Percentiles rank a stretch among this genome's conserved stretches.
These are phyloP conservation scores for Friedmanniomyces simplex DNA, from an alignment of 495 filamentous ascomycete species.

Conservation along the genomic window DNA sequence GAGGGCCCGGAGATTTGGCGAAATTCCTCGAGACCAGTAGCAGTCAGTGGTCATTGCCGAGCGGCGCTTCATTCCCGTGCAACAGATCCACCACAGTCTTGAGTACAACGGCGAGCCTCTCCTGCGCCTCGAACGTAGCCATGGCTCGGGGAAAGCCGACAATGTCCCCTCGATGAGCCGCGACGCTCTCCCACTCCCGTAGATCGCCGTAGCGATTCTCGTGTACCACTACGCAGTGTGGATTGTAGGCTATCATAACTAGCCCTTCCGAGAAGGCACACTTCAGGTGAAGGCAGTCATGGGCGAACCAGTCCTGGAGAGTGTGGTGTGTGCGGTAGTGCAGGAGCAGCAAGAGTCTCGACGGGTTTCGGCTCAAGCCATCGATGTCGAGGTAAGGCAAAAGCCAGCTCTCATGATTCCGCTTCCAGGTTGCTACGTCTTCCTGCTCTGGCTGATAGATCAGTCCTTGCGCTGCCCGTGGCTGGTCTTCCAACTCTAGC, in stretches of 20 bases:
- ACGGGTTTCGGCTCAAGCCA: not conserved
- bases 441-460: too few relatives aligned
- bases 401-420: too few relatives aligned
- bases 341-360: not conserved
- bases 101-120: not conserved
- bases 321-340: not conserved
- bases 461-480: too few relatives aligned
- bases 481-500: too few relatives aligned
- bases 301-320: not conserved
- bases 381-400: constrained; percentile 1
- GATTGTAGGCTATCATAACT: not conserved
- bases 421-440: too few relatives aligned
- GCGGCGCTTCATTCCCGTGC: not conserved
- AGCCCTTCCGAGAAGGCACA: too few relatives aligned
- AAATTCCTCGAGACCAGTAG: not conserved
- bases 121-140: not conserved
- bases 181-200: not conserved
- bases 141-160: not conserved
- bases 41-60: not conserved
- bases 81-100: not conserved
- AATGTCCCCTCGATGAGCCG: not conserved
- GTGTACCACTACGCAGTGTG: not conserved
- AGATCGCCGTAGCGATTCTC: not conserved
- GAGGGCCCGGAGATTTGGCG: not conserved
- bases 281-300: not conserved